A percentile compares a stretch with the other conserved stretches of the same genome.
Evolutionary conservation across 2,329 filamentous ascomycete species (phyloP).

Genomic region (Lachnellula occidentalis): DNA sequence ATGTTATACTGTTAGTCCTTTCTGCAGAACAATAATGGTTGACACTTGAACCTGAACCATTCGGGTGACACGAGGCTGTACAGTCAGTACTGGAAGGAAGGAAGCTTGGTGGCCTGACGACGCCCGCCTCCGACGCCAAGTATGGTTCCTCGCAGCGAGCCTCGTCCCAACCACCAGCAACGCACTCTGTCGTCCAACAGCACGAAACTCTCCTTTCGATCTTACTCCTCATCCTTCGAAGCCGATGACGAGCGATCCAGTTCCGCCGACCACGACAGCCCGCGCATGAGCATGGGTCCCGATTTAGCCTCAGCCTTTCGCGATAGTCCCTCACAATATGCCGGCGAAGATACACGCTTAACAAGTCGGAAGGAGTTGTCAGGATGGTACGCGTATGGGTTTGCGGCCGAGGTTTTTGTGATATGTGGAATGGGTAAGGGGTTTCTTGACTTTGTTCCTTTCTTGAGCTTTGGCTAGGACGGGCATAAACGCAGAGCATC

Average conservation of each 20-base stretch:
- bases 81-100: slow-evolving; percentile 9
- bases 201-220: slow-evolving; percentile 51
- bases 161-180: slow-evolving; percentile 17
- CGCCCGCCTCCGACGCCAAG: not conserved
- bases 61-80: slow-evolving; percentile 18
- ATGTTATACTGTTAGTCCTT: not conserved
- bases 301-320: slow-evolving; percentile 32
- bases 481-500: not conserved
- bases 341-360: slow-evolving; percentile 79
- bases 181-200: slow-evolving; percentile 27
- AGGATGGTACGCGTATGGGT: slow-evolving; percentile 95
- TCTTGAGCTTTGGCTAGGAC: not conserved
- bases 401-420: slow-evolving; percentile 93
- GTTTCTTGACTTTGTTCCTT: not conserved
- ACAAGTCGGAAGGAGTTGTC: slow-evolving; percentile 83
- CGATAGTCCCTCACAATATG: slow-evolving; percentile 48
- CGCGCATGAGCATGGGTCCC: slow-evolving; percentile 26
- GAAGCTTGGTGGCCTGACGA: slow-evolving; percentile 9
- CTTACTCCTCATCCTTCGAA: slow-evolving; percentile 57
- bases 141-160: slow-evolving; percentile 24
- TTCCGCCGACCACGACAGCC: slow-evolving; percentile 26
- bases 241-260: slow-evolving; percentile 63
- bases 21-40: slow-evolving; percentile 10
- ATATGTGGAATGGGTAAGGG: slow-evolving; percentile 76
- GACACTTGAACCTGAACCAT: slow-evolving; percentile 3